Percentiles rank a stretch among this genome's conserved stretches.
phyloP scores from a whole-genome alignment of 768 basidiomycete species.

The Termitomyces sp. region DNA sequence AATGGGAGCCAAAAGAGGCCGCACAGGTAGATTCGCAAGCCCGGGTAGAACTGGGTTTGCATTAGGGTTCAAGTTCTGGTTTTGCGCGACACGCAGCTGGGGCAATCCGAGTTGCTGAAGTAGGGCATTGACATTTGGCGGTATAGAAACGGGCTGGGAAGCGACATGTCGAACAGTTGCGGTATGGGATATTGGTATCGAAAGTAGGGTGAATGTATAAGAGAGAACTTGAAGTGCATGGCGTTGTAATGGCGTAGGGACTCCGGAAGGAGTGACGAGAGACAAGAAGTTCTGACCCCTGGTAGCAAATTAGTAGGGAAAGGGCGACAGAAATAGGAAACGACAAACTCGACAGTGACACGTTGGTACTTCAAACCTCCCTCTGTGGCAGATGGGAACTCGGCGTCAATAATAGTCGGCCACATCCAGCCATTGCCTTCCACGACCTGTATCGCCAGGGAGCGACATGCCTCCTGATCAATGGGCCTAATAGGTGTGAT shows the following conservation, averaged over 20 bases:
- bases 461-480: slow-evolving; percentile 16
- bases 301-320: slow-evolving; percentile 8
- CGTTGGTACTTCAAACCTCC: slow-evolving; percentile 39
- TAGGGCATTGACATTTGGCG: slow-evolving; percentile 52
- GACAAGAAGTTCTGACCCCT: slow-evolving; percentile 54
- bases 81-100: slow-evolving; percentile 35
- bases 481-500: neutral
- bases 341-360: slow-evolving; percentile 34
- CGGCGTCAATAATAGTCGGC: slow-evolving; percentile 45
- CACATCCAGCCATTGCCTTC: slow-evolving; percentile 40
- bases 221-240: slow-evolving; percentile 65
- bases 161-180: slow-evolving; percentile 18
- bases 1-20: slow-evolving; percentile 63
- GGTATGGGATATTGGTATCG: slow-evolving; percentile 24
- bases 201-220: slow-evolving; percentile 47
- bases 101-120: slow-evolving; percentile 64
- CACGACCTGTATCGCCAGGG: slow-evolving; percentile 27
- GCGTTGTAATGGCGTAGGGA: slow-evolving; percentile 53
- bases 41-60: slow-evolving; percentile 31
- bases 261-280: slow-evolving; percentile 36
- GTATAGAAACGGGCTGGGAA: slow-evolving; percentile 28
- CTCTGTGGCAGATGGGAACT: slow-evolving; percentile 33
- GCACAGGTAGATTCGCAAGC: slow-evolving; percentile 56
- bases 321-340: neutral
- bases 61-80: slow-evolving; percentile 29